These are phyloP conservation scores for Calycina herbarum DNA, from an alignment of 2,329 filamentous ascomycete genomes.

Conservation along the genomic window DNA sequence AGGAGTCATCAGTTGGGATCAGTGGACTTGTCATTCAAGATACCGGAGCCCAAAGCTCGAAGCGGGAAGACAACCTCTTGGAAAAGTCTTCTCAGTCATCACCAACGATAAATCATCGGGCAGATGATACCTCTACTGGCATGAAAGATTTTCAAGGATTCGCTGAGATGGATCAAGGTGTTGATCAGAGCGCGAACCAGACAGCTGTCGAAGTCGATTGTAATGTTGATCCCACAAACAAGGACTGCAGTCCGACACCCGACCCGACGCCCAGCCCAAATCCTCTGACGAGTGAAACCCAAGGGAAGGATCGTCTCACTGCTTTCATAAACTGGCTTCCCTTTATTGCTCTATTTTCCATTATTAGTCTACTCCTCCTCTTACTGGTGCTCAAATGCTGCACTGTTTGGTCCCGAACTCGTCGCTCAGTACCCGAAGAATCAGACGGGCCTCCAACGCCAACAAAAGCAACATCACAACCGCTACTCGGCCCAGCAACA, in stretches of 20 bases:
- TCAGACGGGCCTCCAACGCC: neutral
- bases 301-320: neutral
- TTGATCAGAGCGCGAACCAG: neutral
- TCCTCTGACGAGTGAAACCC: neutral
- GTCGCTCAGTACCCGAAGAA: neutral
- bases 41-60: too few species aligned
- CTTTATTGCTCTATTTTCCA: neutral
- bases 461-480: neutral
- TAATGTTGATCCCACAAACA: neutral
- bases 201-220: neutral
- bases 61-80: too few species aligned
- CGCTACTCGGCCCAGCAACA: neutral
- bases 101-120: too few species aligned
- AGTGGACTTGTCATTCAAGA: too few species aligned
- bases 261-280: too few species aligned
- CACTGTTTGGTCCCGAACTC: neutral
- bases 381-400: neutral
- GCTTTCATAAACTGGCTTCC: neutral
- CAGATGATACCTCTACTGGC: neutral
- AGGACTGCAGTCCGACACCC: neutral
- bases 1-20: too few species aligned
- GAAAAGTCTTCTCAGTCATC: too few species aligned
- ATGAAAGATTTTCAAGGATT: neutral
- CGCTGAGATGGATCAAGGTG: neutral
- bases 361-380: neutral